Evolutionary conservation across 495 filamentous ascomycete genomes (phyloP).

Genomic region (Aspergillus sclerotiicarbonarius): DNA sequence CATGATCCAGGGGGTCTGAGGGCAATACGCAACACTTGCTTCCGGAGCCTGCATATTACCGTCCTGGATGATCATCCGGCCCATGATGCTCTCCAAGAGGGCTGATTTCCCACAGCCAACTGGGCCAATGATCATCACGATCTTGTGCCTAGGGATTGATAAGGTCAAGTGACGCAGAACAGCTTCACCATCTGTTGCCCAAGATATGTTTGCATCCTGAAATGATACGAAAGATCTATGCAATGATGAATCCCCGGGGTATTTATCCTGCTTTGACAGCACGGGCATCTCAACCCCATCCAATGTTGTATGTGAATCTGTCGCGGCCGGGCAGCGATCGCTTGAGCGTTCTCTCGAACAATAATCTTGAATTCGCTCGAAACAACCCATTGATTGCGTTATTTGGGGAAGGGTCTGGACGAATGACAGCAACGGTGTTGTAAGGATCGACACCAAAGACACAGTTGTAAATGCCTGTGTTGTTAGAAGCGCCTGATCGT

Average conservation of each 20-base stretch:
- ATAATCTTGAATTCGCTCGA: background rate
- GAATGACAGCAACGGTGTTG: background rate
- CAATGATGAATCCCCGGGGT: background rate
- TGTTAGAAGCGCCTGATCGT: background rate
- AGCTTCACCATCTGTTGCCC: background rate
- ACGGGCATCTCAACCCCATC: background rate
- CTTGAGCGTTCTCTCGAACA: background rate
- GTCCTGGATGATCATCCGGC: background rate
- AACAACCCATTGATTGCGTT: background rate
- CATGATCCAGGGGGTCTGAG: background rate
- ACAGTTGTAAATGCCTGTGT: slow-evolving; percentile 3
- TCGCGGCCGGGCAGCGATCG: background rate
- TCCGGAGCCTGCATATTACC: background rate
- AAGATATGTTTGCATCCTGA: background rate
- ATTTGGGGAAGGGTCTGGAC: background rate
- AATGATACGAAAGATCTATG: background rate
- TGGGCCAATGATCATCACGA: background rate
- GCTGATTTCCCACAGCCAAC: background rate
- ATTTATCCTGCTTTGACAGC: background rate
- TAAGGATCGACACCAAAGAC: background rate
- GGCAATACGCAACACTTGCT: background rate
- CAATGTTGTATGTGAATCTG: background rate
- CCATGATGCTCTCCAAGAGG: background rate
- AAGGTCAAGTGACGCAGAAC: background rate
- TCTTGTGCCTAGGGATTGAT: background rate